phyloP scores from a whole-genome alignment of 306 rosid species.

The Geum urbanum region DNA sequence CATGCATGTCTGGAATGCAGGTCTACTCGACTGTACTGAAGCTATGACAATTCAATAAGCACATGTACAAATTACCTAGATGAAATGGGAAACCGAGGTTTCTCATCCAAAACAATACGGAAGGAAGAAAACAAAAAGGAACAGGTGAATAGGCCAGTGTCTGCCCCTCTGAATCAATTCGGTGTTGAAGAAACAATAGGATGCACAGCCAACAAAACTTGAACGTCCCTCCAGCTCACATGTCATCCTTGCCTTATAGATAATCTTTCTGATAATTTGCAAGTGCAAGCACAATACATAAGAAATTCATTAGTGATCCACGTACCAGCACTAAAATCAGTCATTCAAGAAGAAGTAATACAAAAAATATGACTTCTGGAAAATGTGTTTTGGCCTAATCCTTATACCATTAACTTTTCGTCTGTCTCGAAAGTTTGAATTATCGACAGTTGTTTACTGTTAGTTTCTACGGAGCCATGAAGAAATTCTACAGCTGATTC shows the following conservation, averaged over 20 bases:
- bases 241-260: slow-evolving; percentile 42
- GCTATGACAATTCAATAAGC: no score
- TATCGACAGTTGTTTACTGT: not conserved
- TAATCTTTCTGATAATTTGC: slow-evolving; percentile 60
- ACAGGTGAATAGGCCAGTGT: not conserved
- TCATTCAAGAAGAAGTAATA: not conserved
- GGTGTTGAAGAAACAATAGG: not conserved
- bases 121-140: no score
- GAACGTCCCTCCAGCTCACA: slow-evolving; percentile 21
- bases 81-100: no score
- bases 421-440: not conserved
- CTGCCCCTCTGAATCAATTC: not conserved
- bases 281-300: slow-evolving; percentile 1
- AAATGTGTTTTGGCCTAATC: not conserved
- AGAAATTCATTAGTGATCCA: slow-evolving; percentile 10
- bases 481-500: not conserved
- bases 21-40: no score
- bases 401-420: not conserved
- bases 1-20: no score
- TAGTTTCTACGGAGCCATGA: not conserved
- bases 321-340: not conserved
- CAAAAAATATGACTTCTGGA: not conserved
- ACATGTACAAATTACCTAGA: no score
- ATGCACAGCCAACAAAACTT: not conserved
- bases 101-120: no score